Conservation (phyloP, 345 rosid species). For the Populus ilicifolia region DNA sequence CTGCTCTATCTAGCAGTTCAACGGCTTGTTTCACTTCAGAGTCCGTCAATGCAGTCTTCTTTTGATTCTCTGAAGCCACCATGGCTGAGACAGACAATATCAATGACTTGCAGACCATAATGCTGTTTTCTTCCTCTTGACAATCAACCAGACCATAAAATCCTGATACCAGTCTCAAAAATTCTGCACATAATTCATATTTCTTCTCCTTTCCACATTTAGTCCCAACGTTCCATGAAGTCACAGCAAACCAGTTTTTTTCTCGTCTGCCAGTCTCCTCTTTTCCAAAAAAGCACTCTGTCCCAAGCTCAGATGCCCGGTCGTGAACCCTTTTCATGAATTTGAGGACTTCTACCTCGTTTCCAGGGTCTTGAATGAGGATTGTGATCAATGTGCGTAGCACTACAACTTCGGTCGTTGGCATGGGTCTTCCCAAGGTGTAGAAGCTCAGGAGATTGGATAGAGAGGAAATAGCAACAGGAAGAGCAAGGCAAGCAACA, state of each 20-base stretch:
- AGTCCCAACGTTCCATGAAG: constrained; percentile 81
- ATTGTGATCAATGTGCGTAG: constrained; percentile 78
- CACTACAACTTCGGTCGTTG: constrained; percentile 65
- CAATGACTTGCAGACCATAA: constrained; percentile 63
- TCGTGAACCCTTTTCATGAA: constrained; percentile 49
- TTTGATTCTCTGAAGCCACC: constrained; percentile 69
- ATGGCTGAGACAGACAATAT: constrained; percentile 65
- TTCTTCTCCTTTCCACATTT: constrained; percentile 68
- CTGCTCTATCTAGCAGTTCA: constrained; percentile 70
- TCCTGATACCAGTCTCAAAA: constrained; percentile 58
- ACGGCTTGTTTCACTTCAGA: constrained; percentile 59
- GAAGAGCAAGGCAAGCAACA: constrained; percentile 71
- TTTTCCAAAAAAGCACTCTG: constrained; percentile 65
- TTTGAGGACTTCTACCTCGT: constrained; percentile 56
- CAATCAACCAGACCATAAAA: constrained; percentile 45
- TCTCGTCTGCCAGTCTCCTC: constrained; percentile 80
- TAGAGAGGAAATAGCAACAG: constrained; percentile 71
- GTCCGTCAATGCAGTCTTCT: constrained; percentile 42
- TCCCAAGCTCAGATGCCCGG: constrained; percentile 64
- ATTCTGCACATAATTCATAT: constrained; percentile 61
- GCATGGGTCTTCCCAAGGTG: constrained; percentile 57
- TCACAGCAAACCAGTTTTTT: constrained; percentile 76
- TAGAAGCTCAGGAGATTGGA: constrained; percentile 67
- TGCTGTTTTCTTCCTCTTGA: constrained; percentile 45
- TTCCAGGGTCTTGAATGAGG: constrained; percentile 52